A percentile compares a stretch with the other conserved stretches of the same genome.
phyloP scores from a whole-genome alignment of 2,329 filamentous ascomycete species.

The Truncatella angustata region DNA sequence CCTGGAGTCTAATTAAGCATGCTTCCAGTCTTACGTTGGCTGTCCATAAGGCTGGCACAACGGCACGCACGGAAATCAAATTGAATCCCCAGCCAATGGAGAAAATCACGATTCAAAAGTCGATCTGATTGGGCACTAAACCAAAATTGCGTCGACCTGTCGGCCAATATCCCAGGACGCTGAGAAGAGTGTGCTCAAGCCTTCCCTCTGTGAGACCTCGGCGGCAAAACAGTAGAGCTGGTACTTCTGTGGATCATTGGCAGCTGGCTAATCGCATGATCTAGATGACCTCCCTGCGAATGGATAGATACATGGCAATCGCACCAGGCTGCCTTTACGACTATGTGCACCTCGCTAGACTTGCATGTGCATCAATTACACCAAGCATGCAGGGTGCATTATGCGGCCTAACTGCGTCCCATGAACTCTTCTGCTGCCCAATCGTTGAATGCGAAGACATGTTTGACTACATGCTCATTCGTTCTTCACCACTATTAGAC shows the following conservation, averaged over 20 bases:
- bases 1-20: conserved; percentile 16
- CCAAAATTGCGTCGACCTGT: conserved; percentile 14
- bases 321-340: neutral
- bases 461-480: conserved; percentile 2
- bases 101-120: conserved; percentile 15
- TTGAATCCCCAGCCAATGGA: conserved; percentile 21
- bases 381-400: conserved; percentile 19
- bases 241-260: conserved; percentile 1
- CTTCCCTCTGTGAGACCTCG: neutral
- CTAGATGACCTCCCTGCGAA: neutral
- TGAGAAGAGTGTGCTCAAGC: conserved; percentile 16
- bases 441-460: conserved; percentile 16
- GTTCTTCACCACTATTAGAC: neutral
- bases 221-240: neutral
- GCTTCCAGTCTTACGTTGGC: neutral
- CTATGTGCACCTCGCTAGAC: neutral
- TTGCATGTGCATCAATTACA: conserved; percentile 4
- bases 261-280: neutral
- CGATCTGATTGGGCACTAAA: conserved; percentile 26
- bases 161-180: conserved; percentile 18
- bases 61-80: conserved; percentile 8
- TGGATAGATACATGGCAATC: neutral
- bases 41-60: conserved; percentile 13
- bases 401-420: conserved; percentile 30
- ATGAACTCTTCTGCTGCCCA: conserved; percentile 24